Evolutionary conservation across 2,329 filamentous ascomycete species (phyloP), one percentile per base, ranked within the genome.

Genomic region (Phyllosticta capitalensis): DNA sequence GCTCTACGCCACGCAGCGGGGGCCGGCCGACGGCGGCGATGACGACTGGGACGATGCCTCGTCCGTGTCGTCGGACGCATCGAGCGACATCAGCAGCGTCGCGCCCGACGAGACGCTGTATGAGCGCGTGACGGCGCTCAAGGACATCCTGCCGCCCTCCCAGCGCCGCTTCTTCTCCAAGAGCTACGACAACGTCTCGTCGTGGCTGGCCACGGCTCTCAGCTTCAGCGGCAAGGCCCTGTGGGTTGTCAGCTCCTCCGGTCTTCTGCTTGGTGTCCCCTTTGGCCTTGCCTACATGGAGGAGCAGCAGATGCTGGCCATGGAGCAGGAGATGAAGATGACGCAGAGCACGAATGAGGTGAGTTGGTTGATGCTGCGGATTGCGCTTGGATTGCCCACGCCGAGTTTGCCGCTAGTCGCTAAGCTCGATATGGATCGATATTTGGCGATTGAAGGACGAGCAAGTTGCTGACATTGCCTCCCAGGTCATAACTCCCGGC

Each of bases 321-420:
- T 96, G 90, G 94, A 99, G 84, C 86, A 91, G 75, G 92, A 96
- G 79, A 91, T 92, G 83, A 86, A 88, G 75, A 94, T 96, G 90
- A 88, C 94, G 75, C 90, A 96, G 83, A 84, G 88, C 70, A 90
- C 90, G 64, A 87, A 88, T 71, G 90, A 96, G 79, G 84, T 87
- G 69, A 68, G 79, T 75, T 57, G 14, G 10, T 26, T 48, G 1
- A 19, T 54, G 20, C 2, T n/a, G 19, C 19, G 2, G 53, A 3
- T 14, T 19, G n/a, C n/a, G n/a, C n/a, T 10, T 55, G 19, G 28
- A 21, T 55, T 10, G n/a, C n/a, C n/a, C n/a, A n/a, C n/a, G n/a
- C n/a, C 22, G 38, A 19, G 22, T 9, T 21, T 21, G 24, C 19
- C 19, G 6, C 5, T 9, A 26, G 22, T 33, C 3, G 20, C 17